Evolutionary conservation across 2,329 filamentous ascomycete species (phyloP), one percentile per base, ranked within the genome.

Genomic region (Clarireedia paspali): DNA sequence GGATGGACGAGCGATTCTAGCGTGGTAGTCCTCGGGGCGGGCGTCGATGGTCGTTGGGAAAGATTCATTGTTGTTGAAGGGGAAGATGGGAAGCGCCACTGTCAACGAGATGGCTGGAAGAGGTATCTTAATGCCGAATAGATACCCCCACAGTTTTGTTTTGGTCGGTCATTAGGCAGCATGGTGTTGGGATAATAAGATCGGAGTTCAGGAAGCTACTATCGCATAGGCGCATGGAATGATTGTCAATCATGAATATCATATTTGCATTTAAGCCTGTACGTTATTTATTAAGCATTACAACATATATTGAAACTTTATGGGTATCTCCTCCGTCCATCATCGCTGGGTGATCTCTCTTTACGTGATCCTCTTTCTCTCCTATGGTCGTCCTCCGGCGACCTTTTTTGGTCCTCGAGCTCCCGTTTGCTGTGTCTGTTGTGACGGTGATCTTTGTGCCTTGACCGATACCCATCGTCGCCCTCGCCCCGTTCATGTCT

Each of bases 1-100:
- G 91, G 91, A 2, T 97, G 95, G 90, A 78, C 84, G 9, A 79
- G 83, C 61, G 88, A 96, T 60, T 75, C 82, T 23, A 88, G 80
- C 15, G 73, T 96, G 10, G 73, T 91, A 1, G 84, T 95, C 0
- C 76, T 95, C 50, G 88, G 91, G 3, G 88, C 89, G 1, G 91
- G 91, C 0, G 78, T 80, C 58, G 88, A 94, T 68, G 87, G 87
- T 15, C 79, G 88, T 50, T 96, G 91, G 90, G 91, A 96, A 74
- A 91, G 87, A 59, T 96, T 95, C 65, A 75, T 85, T 20, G 75
- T 95, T 51, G 78, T 78, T n/a, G 79, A 86, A 55, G 80, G 80
- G 14, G 80, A 85, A 23, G 83, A 88, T 59, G 88, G 88, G 9
- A 83, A 81, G 62, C 78, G 84, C 46, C 75, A 81, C 51, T 82